Evolutionary conservation across 148 eudicot species (phyloP), one percentile per base, ranked within the genome.

Genomic region (Beta vulgaris): DNA sequence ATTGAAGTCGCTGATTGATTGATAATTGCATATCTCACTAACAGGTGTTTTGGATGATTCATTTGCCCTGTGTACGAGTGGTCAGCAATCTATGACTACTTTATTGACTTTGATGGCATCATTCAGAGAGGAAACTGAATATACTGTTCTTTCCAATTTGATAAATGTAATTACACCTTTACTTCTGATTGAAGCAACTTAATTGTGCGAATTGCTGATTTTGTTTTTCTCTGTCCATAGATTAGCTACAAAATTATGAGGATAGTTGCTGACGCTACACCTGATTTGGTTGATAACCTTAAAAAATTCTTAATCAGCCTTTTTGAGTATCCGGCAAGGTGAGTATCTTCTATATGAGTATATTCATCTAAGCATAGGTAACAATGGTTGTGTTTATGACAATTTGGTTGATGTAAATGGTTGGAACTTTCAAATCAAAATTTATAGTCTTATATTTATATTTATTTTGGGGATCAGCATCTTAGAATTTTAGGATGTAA

Each of bases 1-100:
- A 11, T 4, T 69, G 51, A 29, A 60, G 49, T 26, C 25, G 28
- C 35, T 26, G 2, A 10, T 29, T 67, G 36, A 39, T 72, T 73
- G 65, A 59, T 53, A n/a, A 29, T 28, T 54, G 29, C 34, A 68
- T 1, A 12, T 42, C 29, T 76, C 63, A 14, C 74, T 40, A 35
- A 81, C 96, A 95, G 99, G 99, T 72, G 82, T 95, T 68, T 82
- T 95, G 87, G 99, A 95, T 68, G 97, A 95, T 74, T 82, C 90
- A 19, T 87, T 68, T 89, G 97, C 99, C 66, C 79, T 95, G 71
- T 89, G 86, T 69, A 89, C 83, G 92, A 91, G 92, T 76, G 87
- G 96, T 69, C 87, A 89, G 68, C 85, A 83, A 82, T 80, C 93
- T 61, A 78, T 91, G 82, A 74, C 87, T 18, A 85, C 94, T 58